phyloP scores from a whole-genome alignment of 2,329 filamentous ascomycete species.

The Penicillium aurantiogriseum region DNA sequence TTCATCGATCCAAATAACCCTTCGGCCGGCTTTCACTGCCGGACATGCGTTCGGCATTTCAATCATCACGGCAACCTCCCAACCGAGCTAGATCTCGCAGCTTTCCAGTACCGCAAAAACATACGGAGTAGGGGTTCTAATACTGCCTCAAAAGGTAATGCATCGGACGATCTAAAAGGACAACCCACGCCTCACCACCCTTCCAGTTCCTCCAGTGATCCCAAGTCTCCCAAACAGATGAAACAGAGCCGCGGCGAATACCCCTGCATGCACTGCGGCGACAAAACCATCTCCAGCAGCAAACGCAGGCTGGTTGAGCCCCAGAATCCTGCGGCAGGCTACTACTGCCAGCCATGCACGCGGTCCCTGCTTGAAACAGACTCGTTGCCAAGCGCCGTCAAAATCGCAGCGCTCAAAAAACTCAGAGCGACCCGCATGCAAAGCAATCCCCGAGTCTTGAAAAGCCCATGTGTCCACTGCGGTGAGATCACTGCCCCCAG shows the following conservation, averaged over 20 bases:
- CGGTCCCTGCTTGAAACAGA: slow-evolving; percentile 4
- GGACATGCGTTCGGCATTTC: slow-evolving; percentile 4
- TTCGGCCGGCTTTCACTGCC: slow-evolving; percentile 6
- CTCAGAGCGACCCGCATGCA: neutral
- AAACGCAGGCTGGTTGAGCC: slow-evolving; percentile 6
- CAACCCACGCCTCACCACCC: neutral
- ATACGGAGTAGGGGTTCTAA: neutral
- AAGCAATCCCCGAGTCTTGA: neutral
- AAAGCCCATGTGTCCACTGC: slow-evolving; percentile 7
- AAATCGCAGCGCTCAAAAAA: neutral
- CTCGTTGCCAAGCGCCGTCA: neutral
- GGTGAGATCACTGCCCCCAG: slow-evolving; percentile 2
- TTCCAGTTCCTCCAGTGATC: neutral
- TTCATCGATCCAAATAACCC: slow-evolving; percentile 1
- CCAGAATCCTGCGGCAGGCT: slow-evolving; percentile 4
- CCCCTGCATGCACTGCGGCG: slow-evolving; percentile 6
- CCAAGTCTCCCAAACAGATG: neutral
- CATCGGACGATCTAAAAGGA: neutral
- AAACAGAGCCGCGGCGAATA: slow-evolving; percentile 7
- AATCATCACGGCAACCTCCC: neutral
- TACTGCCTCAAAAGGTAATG: neutral
- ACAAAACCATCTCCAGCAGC: slow-evolving; percentile 2
- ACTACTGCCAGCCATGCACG: slow-evolving; percentile 8
- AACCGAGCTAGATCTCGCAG: neutral
- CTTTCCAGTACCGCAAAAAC: neutral